phyloP scores from a whole-genome alignment of 192 early-diverging fungal genomes.

The Linnemannia exigua region DNA sequence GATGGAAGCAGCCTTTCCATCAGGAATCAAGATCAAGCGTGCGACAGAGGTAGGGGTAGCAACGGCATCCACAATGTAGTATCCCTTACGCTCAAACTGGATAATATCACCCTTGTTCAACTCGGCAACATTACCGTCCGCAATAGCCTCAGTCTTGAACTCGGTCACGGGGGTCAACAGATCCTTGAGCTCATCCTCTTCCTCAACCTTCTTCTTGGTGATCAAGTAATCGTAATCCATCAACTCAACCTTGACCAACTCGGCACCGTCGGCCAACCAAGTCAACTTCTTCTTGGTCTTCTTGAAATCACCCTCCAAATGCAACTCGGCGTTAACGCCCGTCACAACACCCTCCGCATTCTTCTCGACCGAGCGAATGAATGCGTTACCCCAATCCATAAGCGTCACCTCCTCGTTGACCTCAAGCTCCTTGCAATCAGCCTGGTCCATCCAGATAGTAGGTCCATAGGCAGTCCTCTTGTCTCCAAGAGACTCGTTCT shows the following conservation, averaged over 20 bases:
- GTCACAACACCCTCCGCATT: slow-evolving; percentile 68
- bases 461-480: slow-evolving; percentile 88
- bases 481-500: slow-evolving; percentile 92
- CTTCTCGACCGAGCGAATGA: slow-evolving; percentile 84
- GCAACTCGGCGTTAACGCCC: slow-evolving; percentile 76
- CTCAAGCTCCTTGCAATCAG: slow-evolving; percentile 86
- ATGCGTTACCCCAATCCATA: slow-evolving; percentile 99
- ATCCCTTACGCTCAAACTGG: slow-evolving; percentile 97
- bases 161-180: slow-evolving; percentile 88
- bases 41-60: slow-evolving; percentile 64
- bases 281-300: slow-evolving; percentile 99
- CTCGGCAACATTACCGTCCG: slow-evolving; percentile 76
- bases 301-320: slow-evolving; percentile 97
- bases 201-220: slow-evolving; percentile 98
- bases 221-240: slow-evolving; percentile 98
- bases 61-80: slow-evolving; percentile 88
- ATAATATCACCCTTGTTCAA: slow-evolving; percentile 85
- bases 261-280: slow-evolving; percentile 83
- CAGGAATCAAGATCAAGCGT: slow-evolving; percentile 90
- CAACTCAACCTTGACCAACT: slow-evolving; percentile 77
- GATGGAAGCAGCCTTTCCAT: slow-evolving; percentile 85
- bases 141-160: slow-evolving; percentile 77
- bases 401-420: slow-evolving; percentile 94
- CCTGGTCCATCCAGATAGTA: slow-evolving; percentile 86
- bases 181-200: slow-evolving; percentile 87